phyloP scores from a whole-genome alignment of 2,329 filamentous ascomycete species.

The Aspergillus fijiensis region DNA sequence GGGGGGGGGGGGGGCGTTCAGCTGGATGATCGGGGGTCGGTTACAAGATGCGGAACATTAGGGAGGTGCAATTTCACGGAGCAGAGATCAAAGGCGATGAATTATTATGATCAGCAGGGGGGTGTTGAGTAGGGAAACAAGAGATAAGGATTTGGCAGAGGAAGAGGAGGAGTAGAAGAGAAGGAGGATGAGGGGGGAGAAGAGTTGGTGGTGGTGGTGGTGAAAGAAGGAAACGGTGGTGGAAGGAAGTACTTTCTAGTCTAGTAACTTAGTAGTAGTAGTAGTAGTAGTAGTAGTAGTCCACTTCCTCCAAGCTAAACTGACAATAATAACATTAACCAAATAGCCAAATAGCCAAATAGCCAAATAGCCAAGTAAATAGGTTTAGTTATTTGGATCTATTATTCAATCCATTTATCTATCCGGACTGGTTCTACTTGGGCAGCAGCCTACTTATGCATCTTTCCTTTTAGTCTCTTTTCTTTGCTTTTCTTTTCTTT shows the following conservation, averaged over 20 bases:
- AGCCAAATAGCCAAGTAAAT: background rate
- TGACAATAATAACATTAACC: too few relatives aligned
- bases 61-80: too few relatives aligned
- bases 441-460: background rate
- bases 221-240: background rate
- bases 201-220: background rate
- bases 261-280: too few relatives aligned
- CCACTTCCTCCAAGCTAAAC: too few relatives aligned
- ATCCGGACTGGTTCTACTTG: background rate
- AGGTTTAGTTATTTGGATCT: background rate
- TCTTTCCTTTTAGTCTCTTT: background rate
- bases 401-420: background rate
- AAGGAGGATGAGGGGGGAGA: background rate
- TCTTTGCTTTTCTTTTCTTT: background rate
- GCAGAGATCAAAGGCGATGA: background rate
- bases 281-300: too few relatives aligned
- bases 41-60: background rate
- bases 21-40: background rate
- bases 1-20: constrained; percentile 12
- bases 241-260: background rate
- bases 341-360: too few relatives aligned
- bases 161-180: background rate
- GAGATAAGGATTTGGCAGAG: too few relatives aligned
- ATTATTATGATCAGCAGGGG: background rate
- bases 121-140: too few relatives aligned